These are phyloP conservation scores for Harringtonia lauricola DNA, from an alignment of 2,329 filamentous ascomycete genomes.

Conservation along the genomic window DNA sequence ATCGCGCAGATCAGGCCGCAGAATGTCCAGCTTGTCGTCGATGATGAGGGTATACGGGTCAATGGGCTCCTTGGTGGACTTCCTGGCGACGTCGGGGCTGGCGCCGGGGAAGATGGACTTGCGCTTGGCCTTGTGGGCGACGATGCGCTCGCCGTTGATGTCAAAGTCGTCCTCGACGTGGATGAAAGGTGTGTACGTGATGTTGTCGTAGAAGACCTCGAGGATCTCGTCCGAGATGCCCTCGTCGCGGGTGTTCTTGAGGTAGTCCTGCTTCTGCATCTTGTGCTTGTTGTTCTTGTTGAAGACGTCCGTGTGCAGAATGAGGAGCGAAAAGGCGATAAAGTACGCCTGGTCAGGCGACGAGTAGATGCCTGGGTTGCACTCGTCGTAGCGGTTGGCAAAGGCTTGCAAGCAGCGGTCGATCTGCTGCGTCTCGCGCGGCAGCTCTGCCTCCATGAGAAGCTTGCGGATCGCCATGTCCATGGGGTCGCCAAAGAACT, in stretches of 20 bases:
- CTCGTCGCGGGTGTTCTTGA: conserved; percentile 88
- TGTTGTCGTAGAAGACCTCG: conserved; percentile 97
- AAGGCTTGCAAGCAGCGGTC: conserved; percentile 90
- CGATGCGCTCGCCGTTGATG: conserved; percentile 61
- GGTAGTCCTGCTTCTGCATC: conserved; percentile 92
- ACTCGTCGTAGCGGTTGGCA: conserved; percentile 94
- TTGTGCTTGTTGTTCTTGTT: conserved; percentile 99
- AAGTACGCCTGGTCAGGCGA: conserved; percentile 95
- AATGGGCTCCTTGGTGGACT: conserved; percentile 68
- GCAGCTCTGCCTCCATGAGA: conserved; percentile 90
- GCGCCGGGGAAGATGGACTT: conserved; percentile 56
- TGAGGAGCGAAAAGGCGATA: conserved; percentile 91
- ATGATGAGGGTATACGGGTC: conserved; percentile 93
- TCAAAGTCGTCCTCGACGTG: conserved; percentile 90
- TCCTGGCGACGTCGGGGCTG: conserved; percentile 52
- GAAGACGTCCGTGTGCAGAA: conserved; percentile 97
- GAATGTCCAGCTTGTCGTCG: conserved; percentile 71
- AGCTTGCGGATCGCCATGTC: conserved; percentile 96
- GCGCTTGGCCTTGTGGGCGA: conserved; percentile 61
- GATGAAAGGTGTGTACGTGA: conserved; percentile 96
- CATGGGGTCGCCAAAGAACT: conserved; percentile 93
- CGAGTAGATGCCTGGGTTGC: conserved; percentile 91
- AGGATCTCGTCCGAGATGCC: conserved; percentile 89
- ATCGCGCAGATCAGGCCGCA: conserved; percentile 83
- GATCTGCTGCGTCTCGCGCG: conserved; percentile 96